These are phyloP conservation scores for Phymatotrichopsis omnivora DNA, from an alignment of 2,329 filamentous ascomycete genomes.

Conservation along the genomic window DNA sequence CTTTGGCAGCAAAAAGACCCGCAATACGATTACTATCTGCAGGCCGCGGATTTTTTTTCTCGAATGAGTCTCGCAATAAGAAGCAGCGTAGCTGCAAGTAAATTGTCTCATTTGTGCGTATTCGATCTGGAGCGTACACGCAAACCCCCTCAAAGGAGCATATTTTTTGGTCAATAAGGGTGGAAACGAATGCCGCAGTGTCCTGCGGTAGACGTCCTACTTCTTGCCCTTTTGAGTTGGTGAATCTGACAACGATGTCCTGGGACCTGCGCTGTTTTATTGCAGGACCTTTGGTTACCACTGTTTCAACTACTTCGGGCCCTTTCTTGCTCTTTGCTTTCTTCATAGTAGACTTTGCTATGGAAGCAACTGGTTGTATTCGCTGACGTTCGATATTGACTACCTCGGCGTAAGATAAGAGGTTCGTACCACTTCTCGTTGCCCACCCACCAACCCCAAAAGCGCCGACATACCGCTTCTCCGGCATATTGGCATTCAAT, in stretches of 20 bases:
- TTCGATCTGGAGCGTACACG: constrained; percentile 74
- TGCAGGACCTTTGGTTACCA: constrained; percentile 30
- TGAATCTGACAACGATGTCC: constrained; percentile 88
- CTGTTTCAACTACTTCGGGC: constrained; percentile 28
- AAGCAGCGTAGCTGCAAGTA: constrained; percentile 78
- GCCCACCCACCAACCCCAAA: constrained; percentile 90
- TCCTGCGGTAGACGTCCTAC: constrained; percentile 81
- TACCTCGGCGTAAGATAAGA: constrained; percentile 71
- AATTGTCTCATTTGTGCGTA: constrained; percentile 88
- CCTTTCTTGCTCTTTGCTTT: constrained; percentile 17
- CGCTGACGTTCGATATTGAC: constrained; percentile 81
- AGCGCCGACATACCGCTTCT: constrained; percentile 70
- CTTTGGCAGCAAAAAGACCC: constrained; percentile 70
- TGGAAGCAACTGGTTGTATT: constrained; percentile 49
- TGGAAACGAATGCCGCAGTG: constrained; percentile 81
- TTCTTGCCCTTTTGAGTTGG: constrained; percentile 65
- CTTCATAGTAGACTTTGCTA: constrained; percentile 28
- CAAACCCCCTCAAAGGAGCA: constrained; percentile 80
- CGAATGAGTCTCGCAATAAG: constrained; percentile 64
- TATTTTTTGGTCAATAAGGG: constrained; percentile 78
- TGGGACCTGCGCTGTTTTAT: constrained; percentile 36
- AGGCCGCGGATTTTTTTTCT: constrained; percentile 50
- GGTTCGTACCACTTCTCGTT: constrained; percentile 64
- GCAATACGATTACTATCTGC: constrained; percentile 60
- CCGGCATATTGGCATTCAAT: constrained; percentile 41